Evolutionary conservation across 768 basidiomycete genomes (phyloP), one percentile per base, ranked within the genome.

Genomic region (Clathrus columnatus): DNA sequence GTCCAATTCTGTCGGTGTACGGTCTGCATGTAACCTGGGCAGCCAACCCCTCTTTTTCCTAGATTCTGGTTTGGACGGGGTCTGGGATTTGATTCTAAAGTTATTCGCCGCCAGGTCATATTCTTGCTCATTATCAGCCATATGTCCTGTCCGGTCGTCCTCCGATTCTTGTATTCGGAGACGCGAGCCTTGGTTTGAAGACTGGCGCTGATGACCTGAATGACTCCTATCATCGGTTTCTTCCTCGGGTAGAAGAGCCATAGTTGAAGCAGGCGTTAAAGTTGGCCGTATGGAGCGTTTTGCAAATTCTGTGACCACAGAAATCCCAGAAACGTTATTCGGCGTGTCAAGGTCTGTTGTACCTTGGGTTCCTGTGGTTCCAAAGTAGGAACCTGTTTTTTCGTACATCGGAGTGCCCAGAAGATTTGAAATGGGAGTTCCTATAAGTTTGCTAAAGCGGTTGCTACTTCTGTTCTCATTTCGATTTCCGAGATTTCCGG

Each of bases 331-430:
- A 36, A 36, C 36, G n/a, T 4, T 36, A 23, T 27, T 4, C 21
- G 26, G 30, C 42, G 5, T 29, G 20, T 27, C 27, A n/a, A 29
- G 18, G 17, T 8, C 18, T 30, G 46, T 18, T 28, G 44, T 28
- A 47, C 16, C 23, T 27, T 48, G 44, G 32, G 23, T 44, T 45
- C 10, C 23, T 5, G 42, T n/a, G 3, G 14, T 36, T 8, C 58
- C 58, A 14, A 51, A n/a, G n/a, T 23, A 43, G 27, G 50, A 56
- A 7, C 52, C 56, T 24, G 58, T 76, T 58, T 75, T 80, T 45
- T 82, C 78, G 17, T 73, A 63, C 50, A 75, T 68, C 1, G 73
- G 71, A 17, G 67, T 59, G 18, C 60, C 24, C 16, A 68, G 56
- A 7, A 63, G 57, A 17, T 68, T 70, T 50, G 76, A 72, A 20